Evolutionary conservation across 75 land plant species (phyloP).

Genomic region (Pinus taeda): DNA sequence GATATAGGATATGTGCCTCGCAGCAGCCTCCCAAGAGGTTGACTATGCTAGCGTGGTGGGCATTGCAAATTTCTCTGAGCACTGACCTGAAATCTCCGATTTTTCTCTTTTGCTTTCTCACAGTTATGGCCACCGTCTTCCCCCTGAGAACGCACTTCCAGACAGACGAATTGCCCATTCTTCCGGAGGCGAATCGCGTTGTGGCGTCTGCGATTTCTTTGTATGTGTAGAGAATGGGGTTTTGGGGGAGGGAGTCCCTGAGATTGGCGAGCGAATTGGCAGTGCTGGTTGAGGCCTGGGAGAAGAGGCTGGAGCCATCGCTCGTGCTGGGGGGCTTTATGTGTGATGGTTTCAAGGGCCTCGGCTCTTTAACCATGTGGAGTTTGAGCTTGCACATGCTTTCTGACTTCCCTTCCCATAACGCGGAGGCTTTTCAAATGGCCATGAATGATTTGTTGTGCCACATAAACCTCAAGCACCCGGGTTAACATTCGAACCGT

Average conservation of each 20-base stretch:
- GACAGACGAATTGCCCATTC: slow-evolving; percentile 11
- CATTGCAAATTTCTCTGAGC: slow-evolving; percentile 11
- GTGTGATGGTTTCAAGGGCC: background rate
- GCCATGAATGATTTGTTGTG: too few species aligned
- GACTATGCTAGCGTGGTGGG: slow-evolving; percentile 29
- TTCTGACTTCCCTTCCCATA: background rate
- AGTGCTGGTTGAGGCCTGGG: too few species aligned
- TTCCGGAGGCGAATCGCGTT: slow-evolving; percentile 7
- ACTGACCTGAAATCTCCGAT: slow-evolving; percentile 1
- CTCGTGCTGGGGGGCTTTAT: background rate
- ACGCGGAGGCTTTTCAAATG: too few species aligned
- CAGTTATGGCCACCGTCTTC: background rate
- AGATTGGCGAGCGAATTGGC: background rate
- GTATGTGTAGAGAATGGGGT: slow-evolving; percentile 12
- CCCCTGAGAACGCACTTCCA: slow-evolving; percentile 8
- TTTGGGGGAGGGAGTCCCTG: slow-evolving; percentile 7
- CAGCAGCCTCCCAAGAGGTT: slow-evolving; percentile 37
- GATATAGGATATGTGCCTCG: slow-evolving; percentile 19
- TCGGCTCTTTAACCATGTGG: background rate
- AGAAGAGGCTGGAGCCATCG: too few species aligned
- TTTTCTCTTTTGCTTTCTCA: background rate
- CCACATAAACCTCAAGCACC: too few species aligned
- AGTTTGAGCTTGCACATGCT: background rate
- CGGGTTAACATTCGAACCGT: too few species aligned
- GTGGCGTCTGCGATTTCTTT: slow-evolving; percentile 16